Base-by-base conservation (phyloP, 1,284 basidiomycete genomes). In the Ustilago curta region DNA sequence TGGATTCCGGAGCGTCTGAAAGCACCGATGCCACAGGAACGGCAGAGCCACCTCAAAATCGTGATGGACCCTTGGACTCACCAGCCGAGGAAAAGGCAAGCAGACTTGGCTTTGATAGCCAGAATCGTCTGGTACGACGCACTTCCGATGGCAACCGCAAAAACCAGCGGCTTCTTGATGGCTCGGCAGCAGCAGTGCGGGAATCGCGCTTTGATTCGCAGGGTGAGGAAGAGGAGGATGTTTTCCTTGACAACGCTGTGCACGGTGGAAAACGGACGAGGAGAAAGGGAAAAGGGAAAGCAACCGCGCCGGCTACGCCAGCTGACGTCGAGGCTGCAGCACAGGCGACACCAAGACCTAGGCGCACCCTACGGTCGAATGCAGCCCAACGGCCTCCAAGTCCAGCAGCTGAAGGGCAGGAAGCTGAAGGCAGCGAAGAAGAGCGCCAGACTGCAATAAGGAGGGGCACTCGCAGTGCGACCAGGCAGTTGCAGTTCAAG, bases 181-280 rank as follows among this genome's bases (percentile, higher is more conserved):
- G 69, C 0, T 57, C 59, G 14, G 54, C 57, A 2, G 50, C 55
- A 2, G 73, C 61, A 16, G 65, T 76, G 35, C 57, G 69, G 1
- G 73, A 76, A 39, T 68, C 65, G 4, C 64, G 73, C 23, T 76
- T 76, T 39, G 73, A 76, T 21, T 72, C 73, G 32, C 69, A 76
- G 19, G 73, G 73, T 6, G 73, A 76, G 47, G 69, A 66, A 11
- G 73, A 76, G 25, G 73, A 76, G 23, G 73, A 76, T 29, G 61
- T 76, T 0, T 76, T 76, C 29, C 51, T 76, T 2, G 73, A 76
- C 2, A 62, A 59, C 12, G 55, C 67, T 12, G 52, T 56, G 11
- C 62, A 39, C 19, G 49, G 42, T 11, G 35, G 43, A 6, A 43
- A 47, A 32, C 39, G 51, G 4, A 8, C 42, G 6, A 65, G 39